Evolutionary conservation across 2,329 filamentous ascomycete species (phyloP), one percentile per base, ranked within the genome.

Genomic region (Periconia macrospinosa): DNA sequence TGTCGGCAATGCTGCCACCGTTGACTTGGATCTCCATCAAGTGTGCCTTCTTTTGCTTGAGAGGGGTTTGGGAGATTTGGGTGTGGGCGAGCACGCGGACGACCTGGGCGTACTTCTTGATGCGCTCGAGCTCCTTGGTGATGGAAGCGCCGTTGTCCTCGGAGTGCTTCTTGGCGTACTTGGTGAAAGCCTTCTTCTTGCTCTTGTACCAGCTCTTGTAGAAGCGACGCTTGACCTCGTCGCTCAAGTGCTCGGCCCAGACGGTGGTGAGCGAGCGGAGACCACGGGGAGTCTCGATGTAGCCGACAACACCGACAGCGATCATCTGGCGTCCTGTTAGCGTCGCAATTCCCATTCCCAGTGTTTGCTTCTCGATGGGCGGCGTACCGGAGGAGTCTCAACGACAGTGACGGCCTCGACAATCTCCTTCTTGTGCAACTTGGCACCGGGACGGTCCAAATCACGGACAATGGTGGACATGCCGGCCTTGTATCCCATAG

Each of bases 161-260:
- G 65, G 93, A 92, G 89, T 97, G 91, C 88, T 96, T 93, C 91
- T 97, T 99, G 85, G 94, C 91, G 84, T 99, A 99, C 86, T 96
- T 97, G 86, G 94, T 99, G 86, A 99, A 99, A 62, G 94, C 94
- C 93, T 99, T 99, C 91, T 97, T 97, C 92, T 99, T 99, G 87
- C 88, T 92, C 90, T 96, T 96, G 90, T 99, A 99, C 94, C 94
- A 99, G 90, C 99, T 99, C 92, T 97, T 97, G 91, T 99, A 99
- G 91, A 99, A 99, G 78, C 94, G 91, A 76, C 94, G 91, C 89
- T 96, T 96, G 81, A 99, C 78, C 84, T 97, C 94, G 81, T 99
- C 94, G 82, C 90, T 91, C 81, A 99, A 82, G 81, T 99, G 94
- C 88, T 97, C 94, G 76, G 94, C 94, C 94, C 94, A 99, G 79